These are phyloP conservation scores for Kalaharituber pfeilii DNA, from an alignment of 2,329 filamentous ascomycete genomes.

Conservation along the genomic window DNA sequence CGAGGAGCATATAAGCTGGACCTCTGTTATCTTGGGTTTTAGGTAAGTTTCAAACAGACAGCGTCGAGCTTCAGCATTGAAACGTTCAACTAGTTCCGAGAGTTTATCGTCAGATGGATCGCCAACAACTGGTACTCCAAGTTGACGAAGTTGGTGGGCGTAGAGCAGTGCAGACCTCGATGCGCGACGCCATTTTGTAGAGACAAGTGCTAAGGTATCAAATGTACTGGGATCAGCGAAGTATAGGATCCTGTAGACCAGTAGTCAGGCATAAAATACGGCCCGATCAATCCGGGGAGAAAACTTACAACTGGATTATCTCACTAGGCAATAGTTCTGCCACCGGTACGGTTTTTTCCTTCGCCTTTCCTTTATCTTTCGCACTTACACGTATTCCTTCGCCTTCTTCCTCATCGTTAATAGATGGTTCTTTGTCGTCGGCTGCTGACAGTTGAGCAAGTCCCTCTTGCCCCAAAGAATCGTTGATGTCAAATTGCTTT, in stretches of 20 bases:
- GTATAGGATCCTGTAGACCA: constrained; percentile 38
- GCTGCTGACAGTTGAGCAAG: neutral
- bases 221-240: constrained; percentile 45
- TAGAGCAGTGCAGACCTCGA: constrained; percentile 49
- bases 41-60: constrained; percentile 63
- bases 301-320: constrained; percentile 49
- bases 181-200: constrained; percentile 46
- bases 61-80: constrained; percentile 53
- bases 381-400: neutral
- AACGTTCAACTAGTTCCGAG: constrained; percentile 43
- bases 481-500: neutral
- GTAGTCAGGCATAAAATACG: constrained; percentile 8
- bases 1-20: constrained; percentile 68
- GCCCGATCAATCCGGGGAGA: constrained; percentile 2
- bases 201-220: constrained; percentile 47
- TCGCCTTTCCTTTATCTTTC: constrained; percentile 16
- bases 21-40: constrained; percentile 49
- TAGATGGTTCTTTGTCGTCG: neutral
- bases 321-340: constrained; percentile 44
- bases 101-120: constrained; percentile 36
- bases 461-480: neutral
- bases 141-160: constrained; percentile 42
- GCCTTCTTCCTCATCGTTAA: neutral
- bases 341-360: constrained; percentile 30
- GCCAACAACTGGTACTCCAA: constrained; percentile 34